Conservation (phyloP, 768 basidiomycete genomes). For the Auriculariales sp. region DNA sequence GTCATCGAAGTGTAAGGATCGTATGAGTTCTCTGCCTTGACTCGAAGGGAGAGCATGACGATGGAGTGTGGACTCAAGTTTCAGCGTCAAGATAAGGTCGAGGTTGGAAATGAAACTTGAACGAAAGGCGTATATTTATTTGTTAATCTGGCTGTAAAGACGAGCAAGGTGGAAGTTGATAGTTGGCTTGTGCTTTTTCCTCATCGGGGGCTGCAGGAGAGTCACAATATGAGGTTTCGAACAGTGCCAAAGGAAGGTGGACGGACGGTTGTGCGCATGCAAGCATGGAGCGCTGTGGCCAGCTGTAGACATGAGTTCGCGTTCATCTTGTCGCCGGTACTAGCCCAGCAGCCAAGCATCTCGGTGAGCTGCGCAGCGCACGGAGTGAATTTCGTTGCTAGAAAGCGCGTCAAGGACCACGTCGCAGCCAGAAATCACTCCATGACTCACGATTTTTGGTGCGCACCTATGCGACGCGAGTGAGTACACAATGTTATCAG, state of each 20-base stretch:
- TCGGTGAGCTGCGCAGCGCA: constrained; percentile 55
- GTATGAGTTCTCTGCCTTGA: too few relatives aligned
- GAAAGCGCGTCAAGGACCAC: constrained; percentile 4
- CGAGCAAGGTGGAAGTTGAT: constrained; percentile 87
- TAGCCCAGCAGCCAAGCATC: constrained; percentile 84
- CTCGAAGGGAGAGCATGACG: too few relatives aligned
- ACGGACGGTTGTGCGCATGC: constrained; percentile 77
- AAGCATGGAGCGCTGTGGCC: constrained; percentile 51
- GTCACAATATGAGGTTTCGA: constrained; percentile 3
- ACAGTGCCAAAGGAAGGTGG: constrained; percentile 2
- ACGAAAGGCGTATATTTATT: background rate
- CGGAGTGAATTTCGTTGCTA: constrained; percentile 35
- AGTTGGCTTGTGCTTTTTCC: constrained; percentile 53
- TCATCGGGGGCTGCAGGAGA: constrained; percentile 41
- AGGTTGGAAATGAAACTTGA: too few relatives aligned
- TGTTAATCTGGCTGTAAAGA: constrained; percentile 60
- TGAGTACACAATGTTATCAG: constrained; percentile 17
- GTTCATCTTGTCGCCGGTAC: constrained; percentile 45
- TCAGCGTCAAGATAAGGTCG: too few relatives aligned
- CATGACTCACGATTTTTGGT: background rate
- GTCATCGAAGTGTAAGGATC: too few relatives aligned
- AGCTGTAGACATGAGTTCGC: constrained; percentile 38
- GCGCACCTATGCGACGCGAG: background rate
- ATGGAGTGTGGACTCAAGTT: too few relatives aligned
- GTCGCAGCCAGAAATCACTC: constrained; percentile 6